phyloP scores from a whole-genome alignment of 768 basidiomycete genomes.

The Kwoniella pini region DNA sequence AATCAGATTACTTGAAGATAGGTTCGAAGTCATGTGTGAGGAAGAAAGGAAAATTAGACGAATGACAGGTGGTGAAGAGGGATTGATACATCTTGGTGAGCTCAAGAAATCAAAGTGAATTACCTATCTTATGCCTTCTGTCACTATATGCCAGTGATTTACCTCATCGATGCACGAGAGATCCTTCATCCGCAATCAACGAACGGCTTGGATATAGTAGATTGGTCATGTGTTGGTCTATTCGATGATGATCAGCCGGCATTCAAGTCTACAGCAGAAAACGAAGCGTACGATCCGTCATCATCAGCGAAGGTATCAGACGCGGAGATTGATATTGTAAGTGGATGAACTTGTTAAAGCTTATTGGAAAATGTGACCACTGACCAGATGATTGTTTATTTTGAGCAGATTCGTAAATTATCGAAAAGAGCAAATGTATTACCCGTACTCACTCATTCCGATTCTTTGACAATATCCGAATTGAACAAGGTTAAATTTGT shows the following conservation, averaged over 20 bases:
- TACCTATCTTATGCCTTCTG: too few species aligned
- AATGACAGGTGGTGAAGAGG: slow-evolving; percentile 24
- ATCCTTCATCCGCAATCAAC: slow-evolving; percentile 23
- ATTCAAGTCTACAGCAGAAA: not conserved
- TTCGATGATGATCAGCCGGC: slow-evolving; percentile 23
- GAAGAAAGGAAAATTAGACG: slow-evolving; percentile 44
- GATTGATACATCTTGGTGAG: slow-evolving; percentile 47
- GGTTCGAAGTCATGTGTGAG: slow-evolving; percentile 33
- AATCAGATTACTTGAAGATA: slow-evolving; percentile 38
- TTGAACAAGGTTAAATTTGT: slow-evolving; percentile 20
- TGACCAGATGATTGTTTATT: too few species aligned
- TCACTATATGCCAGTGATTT: slow-evolving; percentile 30
- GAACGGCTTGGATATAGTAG: slow-evolving; percentile 11
- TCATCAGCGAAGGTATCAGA: slow-evolving; percentile 8
- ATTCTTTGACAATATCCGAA: slow-evolving; percentile 31
- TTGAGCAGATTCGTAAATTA: slow-evolving; percentile 40
- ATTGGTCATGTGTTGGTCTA: slow-evolving; percentile 38
- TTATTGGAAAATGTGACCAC: not conserved
- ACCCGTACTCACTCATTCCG: slow-evolving; percentile 38
- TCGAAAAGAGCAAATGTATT: slow-evolving; percentile 32
- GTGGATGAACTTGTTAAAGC: not conserved
- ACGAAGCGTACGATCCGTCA: not conserved
- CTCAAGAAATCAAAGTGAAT: too few species aligned
- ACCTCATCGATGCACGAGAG: slow-evolving; percentile 41
- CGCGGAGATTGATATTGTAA: slow-evolving; percentile 32